Base-by-base conservation (phyloP, 1,139 yeast species). In the Diutina catenulata region DNA sequence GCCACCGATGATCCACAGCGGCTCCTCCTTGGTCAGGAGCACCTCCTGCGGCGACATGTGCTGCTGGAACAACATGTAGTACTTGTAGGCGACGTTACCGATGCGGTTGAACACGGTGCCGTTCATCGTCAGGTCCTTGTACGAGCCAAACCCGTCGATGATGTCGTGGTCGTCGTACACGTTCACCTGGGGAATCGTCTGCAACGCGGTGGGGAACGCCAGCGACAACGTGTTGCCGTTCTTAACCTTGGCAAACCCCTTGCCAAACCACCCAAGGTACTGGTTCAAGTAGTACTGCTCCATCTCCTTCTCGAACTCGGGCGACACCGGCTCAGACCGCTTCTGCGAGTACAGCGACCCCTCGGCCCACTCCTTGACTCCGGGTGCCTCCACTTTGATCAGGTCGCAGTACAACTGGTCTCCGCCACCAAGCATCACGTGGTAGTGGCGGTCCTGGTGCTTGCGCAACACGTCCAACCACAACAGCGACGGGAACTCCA, bases 341-440 rank as follows among this genome's bases (percentile, higher is more conserved):
- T 76, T 78, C 45, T 63, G 64, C 46, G 63, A 42, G 28, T 71
- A 62, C 45, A 70, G 70, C 33, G 60, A 64, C 44, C 71, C 75
- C 24, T 61, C 52, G 33, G 76, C 57, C 96, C 96, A 88, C 31
- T 72, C 56, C 43, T 68, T 59, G 47, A 80, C 69, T 26, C 65
- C 62, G 36, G 65, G 50, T 5, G 80, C 74, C 32, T 75, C 66
- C 27, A 71, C 50, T 53, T 80, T 82, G 47, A 91, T 76, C 3
- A 87, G 68, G 57, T 91, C 97, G 41, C 88, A 77, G 56, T 91
- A 91, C 39, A 91, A 71, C 59, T 91, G 98, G 56, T 91, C 98
- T 25, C 98, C 98, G 37, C 97, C 97, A 16, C 97, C 97, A 32
- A 88, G 64, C 94, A 88, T 87, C 5, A 86, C 96, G 53, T 91